Base-by-base conservation (phyloP, 1,139 yeast genomes). In the Trichomonascaceae sp. region DNA sequence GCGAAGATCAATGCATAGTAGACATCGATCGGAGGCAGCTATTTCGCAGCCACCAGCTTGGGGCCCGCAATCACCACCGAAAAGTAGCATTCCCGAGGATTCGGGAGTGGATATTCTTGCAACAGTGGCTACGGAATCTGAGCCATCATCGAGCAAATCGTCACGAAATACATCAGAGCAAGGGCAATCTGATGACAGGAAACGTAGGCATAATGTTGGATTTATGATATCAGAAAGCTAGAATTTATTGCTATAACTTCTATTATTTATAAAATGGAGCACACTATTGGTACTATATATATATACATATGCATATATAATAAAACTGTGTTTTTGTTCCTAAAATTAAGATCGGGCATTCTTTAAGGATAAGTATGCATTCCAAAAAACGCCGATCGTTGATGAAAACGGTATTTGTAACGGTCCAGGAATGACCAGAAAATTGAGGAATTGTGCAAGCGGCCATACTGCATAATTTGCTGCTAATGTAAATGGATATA, bases 401-500 rank as follows among this genome's bases (percentile, higher is more conserved):
- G 96, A 85, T 55, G 95, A 85, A 66, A 93, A 91, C 0, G 97
- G 97, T 3, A 91, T 96, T 69, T 93, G 98, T 61, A 83, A 79
- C 58, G 80, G 79, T 54, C 83, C 75, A 0, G 98, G 97, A 66
- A 93, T 81, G 9, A 88, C 66, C 58, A 89, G 74, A 64, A 93
- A 93, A 69, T 93, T 93, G 61, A 91, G 75, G 63, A 93, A 87
- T 68, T 93, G 98, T 7, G 93, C 95, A 1, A 91, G 82, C 51
- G 96, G 95, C 99, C 99, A 93, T n/a, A 93, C 83, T 55, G 87
- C 76, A 68, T 85, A 87, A 68, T 90, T 91, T 55, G 85, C 82
- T 45, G 85, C 82, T 55, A 91, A 71, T 0, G 98, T 93, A 45
- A 84, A 82, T 39, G 91, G 69, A 67, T 89, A 91, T 4, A 85